phyloP scores from a whole-genome alignment of 169 alveolate species.

The Eimeria falciformis region DNA sequence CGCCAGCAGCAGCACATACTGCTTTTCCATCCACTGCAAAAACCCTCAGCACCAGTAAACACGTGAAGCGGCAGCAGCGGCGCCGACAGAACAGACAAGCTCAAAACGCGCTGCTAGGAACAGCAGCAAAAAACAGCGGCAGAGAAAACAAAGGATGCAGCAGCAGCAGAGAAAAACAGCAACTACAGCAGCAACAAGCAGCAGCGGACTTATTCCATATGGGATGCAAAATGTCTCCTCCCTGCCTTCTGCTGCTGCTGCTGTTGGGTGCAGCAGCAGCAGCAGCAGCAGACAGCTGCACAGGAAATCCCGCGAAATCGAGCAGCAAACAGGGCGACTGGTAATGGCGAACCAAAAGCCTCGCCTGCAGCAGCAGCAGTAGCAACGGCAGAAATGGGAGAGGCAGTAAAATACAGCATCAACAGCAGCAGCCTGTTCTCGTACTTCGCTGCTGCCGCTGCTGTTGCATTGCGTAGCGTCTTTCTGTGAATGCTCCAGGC shows the following conservation, averaged over 20 bases:
- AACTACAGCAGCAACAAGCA: not conserved
- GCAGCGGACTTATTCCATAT: not conserved
- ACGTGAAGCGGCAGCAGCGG: not conserved
- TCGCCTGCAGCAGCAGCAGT: constrained; percentile 65
- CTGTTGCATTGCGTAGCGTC: not conserved
- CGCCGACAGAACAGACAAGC: not conserved
- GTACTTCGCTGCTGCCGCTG: not conserved
- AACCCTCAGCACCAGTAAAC: not conserved
- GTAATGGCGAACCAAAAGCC: constrained; percentile 72
- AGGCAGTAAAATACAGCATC: not conserved
- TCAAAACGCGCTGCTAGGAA: not conserved
- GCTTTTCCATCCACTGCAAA: not conserved
- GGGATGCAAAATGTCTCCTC: constrained; percentile 4
- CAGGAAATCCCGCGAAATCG: constrained; percentile 40
- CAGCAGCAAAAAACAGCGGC: not conserved
- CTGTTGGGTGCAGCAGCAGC: not conserved
- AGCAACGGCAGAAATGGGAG: not conserved
- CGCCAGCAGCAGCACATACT: not conserved
- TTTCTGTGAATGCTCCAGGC: not conserved
- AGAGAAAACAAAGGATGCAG: not conserved
- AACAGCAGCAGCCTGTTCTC: not conserved
- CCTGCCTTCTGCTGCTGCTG: constrained; percentile 8
- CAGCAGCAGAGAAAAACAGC: not conserved
- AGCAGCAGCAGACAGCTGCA: not conserved
- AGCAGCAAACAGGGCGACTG: constrained; percentile 72